Evolutionary conservation across 768 basidiomycete genomes (phyloP).

Genomic region (Royoungia palumana): DNA sequence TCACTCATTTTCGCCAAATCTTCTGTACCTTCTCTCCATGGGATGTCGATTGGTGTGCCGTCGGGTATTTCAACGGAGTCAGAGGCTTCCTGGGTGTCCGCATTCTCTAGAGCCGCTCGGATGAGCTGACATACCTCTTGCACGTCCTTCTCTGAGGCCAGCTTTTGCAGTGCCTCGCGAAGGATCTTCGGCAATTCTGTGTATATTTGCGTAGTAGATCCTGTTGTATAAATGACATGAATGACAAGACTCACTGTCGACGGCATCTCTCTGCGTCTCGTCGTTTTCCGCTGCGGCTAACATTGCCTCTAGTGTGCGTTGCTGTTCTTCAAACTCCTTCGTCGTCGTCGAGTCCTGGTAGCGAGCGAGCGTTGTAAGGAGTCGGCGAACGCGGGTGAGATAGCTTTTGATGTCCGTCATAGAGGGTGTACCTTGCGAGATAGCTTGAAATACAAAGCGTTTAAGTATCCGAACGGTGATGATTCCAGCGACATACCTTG

Average conservation of each 20-base stretch:
- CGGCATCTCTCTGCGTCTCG: background rate
- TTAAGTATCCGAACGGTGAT: too few species aligned
- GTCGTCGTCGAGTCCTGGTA: background rate
- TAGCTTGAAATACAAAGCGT: background rate
- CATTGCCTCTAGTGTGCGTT: background rate
- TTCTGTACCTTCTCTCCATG: constrained; percentile 1
- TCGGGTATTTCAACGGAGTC: background rate
- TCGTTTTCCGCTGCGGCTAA: background rate
- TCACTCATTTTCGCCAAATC: background rate
- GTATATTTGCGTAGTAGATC: too few species aligned
- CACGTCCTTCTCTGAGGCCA: background rate
- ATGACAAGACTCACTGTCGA: background rate
- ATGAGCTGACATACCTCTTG: background rate
- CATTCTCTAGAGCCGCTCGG: background rate
- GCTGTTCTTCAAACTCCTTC: background rate
- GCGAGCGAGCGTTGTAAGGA: background rate
- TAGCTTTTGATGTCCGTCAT: background rate
- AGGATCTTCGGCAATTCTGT: background rate
- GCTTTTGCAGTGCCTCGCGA: background rate
- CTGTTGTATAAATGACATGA: background rate
- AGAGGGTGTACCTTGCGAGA: background rate
- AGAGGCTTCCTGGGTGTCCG: rapidly evolving
- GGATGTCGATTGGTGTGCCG: background rate
- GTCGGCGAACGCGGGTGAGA: background rate
- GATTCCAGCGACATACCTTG: background rate